Base-by-base conservation (phyloP, 805 yeast genomes). In the Kregervanrija fluxuum region DNA sequence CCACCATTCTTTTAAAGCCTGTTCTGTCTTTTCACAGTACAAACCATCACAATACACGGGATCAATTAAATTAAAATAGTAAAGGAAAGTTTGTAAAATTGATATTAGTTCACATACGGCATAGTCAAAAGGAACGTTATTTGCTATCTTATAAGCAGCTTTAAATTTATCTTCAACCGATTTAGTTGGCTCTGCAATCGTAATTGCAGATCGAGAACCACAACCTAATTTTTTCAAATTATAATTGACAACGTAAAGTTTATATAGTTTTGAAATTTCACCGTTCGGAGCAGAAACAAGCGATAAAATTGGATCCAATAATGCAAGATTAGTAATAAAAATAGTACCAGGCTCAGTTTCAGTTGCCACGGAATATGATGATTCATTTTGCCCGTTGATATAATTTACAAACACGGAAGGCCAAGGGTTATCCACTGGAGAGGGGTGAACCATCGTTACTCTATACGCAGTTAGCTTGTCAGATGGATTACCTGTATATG, bases 1-100 rank as follows among this genome's bases (percentile, higher is more conserved):
- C 97, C 98, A 91, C 97, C 98, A 91, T 38, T 71, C 69, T 2
- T 61, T 55, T 17, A 88, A 73, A 0, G 95, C 95, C 16, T 65
- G 70, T 48, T 82, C 82, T 0, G 99, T 91, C 45, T 74, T 71
- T 46, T 79, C 76, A 60, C 98, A 91, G 2, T 89, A 65, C 12
- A 91, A 66, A 0, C 99, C 98, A 64, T 93, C 97, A 45, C 86
- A 85, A 51, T 74, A 79, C 31, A 66, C 65, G 0, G 86, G 80
- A 41, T 80, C 82, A 11, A 88, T 69, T 36, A 88, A 62, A 45
- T 80, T 85, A 62, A 85, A 90, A 61, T 89, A 90, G 54, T 77
- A 83, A 17, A 91, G 70, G 35, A 85, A 75, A 1, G 80, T 79
- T 63, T 91, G 99, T 2, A 86, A 68, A 22, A 88, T 60, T 35